Evolutionary conservation across 768 basidiomycete species (phyloP), one percentile per base, ranked within the genome.

Genomic region (Tephrocybe sp.): DNA sequence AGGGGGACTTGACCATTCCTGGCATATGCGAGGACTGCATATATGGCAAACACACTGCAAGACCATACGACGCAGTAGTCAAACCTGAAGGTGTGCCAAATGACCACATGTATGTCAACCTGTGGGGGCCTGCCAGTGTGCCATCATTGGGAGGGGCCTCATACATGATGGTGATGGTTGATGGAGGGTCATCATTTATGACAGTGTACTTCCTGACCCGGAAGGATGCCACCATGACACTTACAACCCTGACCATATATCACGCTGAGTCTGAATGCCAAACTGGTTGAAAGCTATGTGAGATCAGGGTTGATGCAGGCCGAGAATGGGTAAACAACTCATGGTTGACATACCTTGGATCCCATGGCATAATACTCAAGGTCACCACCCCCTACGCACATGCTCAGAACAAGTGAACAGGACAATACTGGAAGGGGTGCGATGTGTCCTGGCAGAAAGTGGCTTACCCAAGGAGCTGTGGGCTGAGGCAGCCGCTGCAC

Each of bases 11-110:
- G 10, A 36, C 41, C 0, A 20, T 39, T 14, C n/a, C 23, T 1
- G 58, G 60, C 0, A 3, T 48, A 10, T 68, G 66, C 37, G 53
- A 66, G n/a, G 60, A 63, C 44, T 69, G 68, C 48, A 59, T 67
- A 0, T 60, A 58, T 25, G 58, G 62, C 15, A 62, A 65, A 44
- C 61, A 64, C n/a, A n/a, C n/a, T n/a, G n/a, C n/a, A n/a, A n/a
- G 56, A 5, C 68, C 63, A 14, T 69, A 59, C 26, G 60, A 68
- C 28, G 58, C 53, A 6, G 53, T 33, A 3, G 53, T 61, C 1
- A 23, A 14, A 0, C 58, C 53, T n/a, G 64, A 65, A 44, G 52
- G 21, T 0, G 51, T 59, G 12, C 36, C 55, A 0, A 43, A 44
- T 18, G 42, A 44, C 18, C 7, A 17, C 1, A 33, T 38, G 11